Evolutionary conservation across 163 green algal species (phyloP), one percentile per base, ranked within the genome.

Genomic region (Coccomyxa subellipsoidea): DNA sequence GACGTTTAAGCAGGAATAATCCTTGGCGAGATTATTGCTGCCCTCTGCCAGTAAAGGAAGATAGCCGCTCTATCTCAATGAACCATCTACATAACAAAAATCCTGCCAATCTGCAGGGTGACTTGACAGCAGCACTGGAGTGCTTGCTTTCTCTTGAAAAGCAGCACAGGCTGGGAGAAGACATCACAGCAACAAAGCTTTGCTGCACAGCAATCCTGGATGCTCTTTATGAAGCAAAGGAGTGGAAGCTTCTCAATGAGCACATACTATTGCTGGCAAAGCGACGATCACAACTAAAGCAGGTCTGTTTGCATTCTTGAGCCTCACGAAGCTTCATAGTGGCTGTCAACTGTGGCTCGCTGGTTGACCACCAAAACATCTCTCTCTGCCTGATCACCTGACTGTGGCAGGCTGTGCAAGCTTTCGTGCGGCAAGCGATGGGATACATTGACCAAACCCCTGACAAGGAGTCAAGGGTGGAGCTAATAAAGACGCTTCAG

Each of bases 401-500:
- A n/a, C n/a, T n/a, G 2, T 21, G 83, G 82, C 90, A 98, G 90
- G 96, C 92, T 6, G 92, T 99, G 34, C 90, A 95, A 84, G 90
- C 85, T 0, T 96, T 98, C 82, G 97, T 99, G 38, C 88, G 95
- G 31, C 93, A 98, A 80, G 92, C 88, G 27, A 98, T 98, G 89
- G 84, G 73, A 0, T 99, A 97, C 86, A 81, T 99, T 0, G 92
- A 97, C 35, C 38, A 87, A 18, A 86, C 90, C 0, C 92, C 92
- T 0, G 90, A 95, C 84, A 85, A 93, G 83, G 90, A 92, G 32
- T 92, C 84, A 25, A 90, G 92, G 54, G 77, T 90, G 21, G 89
- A 95, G 85, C 85, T 99, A 39, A 99, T 99, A 82, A 96, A 98
- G 87, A 97, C 95, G 7, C 90, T 99, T 38, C 92, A 95, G 81